phyloP scores from a whole-genome alignment of 2,329 filamentous ascomycete species.

The Dactylellina drechsleri region DNA sequence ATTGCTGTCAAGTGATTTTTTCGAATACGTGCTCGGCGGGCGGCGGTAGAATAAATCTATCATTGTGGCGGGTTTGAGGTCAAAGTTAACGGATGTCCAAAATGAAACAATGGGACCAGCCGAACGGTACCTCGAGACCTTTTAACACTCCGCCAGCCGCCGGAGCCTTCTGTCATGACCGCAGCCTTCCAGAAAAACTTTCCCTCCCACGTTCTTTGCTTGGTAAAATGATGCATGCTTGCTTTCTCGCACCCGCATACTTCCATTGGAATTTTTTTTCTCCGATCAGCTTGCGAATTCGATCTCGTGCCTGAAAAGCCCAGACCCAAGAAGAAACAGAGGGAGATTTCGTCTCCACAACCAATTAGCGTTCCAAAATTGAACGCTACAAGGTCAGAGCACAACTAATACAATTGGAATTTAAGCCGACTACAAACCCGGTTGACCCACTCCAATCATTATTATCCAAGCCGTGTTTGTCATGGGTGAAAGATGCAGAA shows the following conservation, averaged over 20 bases:
- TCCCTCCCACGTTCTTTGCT: too few relatives aligned
- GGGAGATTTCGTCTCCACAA: constrained; percentile 28
- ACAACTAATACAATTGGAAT: constrained; percentile 23
- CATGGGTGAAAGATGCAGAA: constrained; percentile 8
- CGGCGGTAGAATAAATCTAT: constrained; percentile 50
- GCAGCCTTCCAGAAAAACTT: too few relatives aligned
- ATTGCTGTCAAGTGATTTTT: constrained; percentile 19
- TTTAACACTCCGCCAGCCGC: too few relatives aligned
- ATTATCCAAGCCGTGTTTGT: constrained; percentile 27
- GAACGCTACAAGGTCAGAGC: constrained; percentile 38
- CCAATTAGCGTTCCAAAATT: constrained; percentile 15
- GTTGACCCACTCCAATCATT: constrained; percentile 7
- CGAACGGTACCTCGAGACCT: background rate
- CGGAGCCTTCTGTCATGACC: too few relatives aligned
- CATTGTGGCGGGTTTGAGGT: constrained; percentile 15
- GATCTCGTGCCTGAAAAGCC: too few relatives aligned
- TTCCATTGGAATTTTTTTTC: background rate
- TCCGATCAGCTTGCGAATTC: background rate
- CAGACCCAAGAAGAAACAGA: background rate
- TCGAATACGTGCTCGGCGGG: constrained; percentile 33
- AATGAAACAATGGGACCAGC: background rate
- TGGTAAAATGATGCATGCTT: too few relatives aligned
- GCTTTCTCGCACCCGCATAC: too few relatives aligned
- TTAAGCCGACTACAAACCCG: constrained; percentile 23
- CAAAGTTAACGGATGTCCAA: background rate